Conservation (phyloP, 2,329 filamentous ascomycete genomes). For the Alternaria tenuissima region DNA sequence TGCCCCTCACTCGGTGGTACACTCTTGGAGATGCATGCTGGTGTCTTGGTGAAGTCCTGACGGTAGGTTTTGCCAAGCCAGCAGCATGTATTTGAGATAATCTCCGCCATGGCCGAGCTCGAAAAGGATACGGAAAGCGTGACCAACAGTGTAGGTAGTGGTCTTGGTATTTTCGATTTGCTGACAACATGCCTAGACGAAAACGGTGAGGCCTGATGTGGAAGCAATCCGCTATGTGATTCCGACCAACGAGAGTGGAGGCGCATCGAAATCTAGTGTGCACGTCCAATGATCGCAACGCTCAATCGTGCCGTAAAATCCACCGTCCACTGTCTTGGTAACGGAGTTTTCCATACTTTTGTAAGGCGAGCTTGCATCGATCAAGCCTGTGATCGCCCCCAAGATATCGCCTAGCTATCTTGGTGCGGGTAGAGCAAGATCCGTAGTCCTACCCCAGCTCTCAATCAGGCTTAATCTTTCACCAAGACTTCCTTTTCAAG, state of each 20-base stretch:
- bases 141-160: slow-evolving; percentile 1
- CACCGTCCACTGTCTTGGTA: slow-evolving; percentile 11
- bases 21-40: slow-evolving; percentile 23
- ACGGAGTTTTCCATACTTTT: slow-evolving; percentile 16
- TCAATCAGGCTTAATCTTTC: slow-evolving; percentile 12
- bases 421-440: slow-evolving; percentile 30
- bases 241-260: slow-evolving; percentile 1
- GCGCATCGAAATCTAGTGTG: background rate
- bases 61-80: slow-evolving; percentile 25
- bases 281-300: slow-evolving; percentile 7
- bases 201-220: slow-evolving; percentile 1
- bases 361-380: slow-evolving; percentile 11
- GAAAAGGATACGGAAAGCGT: background rate
- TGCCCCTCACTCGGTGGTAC: slow-evolving; percentile 10
- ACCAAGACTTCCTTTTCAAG: slow-evolving; percentile 19
- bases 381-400: slow-evolving; percentile 26
- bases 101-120: slow-evolving; percentile 1
- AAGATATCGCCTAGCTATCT: slow-evolving; percentile 42
- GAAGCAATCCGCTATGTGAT: background rate
- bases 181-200: slow-evolving; percentile 5
- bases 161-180: slow-evolving; percentile 15
- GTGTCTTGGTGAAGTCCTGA: slow-evolving; percentile 17
- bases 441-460: slow-evolving; percentile 24
- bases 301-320: slow-evolving; percentile 2
- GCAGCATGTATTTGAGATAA: slow-evolving; percentile 18